Evolutionary conservation across 2,329 filamentous ascomycete genomes (phyloP).

Genomic region (Calonectria honghensis): DNA sequence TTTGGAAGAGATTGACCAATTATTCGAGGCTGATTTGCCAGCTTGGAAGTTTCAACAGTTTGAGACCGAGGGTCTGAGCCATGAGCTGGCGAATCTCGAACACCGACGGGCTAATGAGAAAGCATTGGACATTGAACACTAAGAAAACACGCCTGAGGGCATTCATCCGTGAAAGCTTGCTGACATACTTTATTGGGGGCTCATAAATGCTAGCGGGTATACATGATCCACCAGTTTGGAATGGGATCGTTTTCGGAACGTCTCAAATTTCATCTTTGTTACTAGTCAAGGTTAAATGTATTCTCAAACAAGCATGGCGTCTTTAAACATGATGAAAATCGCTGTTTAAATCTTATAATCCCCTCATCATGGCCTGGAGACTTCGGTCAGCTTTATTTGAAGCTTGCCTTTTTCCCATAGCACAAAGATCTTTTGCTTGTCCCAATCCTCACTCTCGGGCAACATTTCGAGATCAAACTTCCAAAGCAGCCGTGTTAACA

Average conservation of each 20-base stretch:
- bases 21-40: constrained; percentile 6
- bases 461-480: constrained; percentile 17
- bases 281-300: too few relatives aligned
- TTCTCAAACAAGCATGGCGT: background rate
- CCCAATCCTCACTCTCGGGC: background rate
- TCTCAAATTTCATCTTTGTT: background rate
- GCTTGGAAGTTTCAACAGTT: constrained; percentile 10
- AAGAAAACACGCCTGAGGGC: background rate
- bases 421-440: background rate
- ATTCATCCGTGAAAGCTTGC: background rate
- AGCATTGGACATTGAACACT: background rate
- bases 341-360: background rate
- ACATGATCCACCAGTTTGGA: background rate
- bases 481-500: background rate
- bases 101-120: background rate
- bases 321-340: background rate
- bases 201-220: too few relatives aligned
- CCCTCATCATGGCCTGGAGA: background rate
- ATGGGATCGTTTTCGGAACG: background rate
- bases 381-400: background rate
- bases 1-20: constrained; percentile 16
- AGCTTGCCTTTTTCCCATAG: constrained; percentile 8
- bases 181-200: too few relatives aligned
- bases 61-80: background rate
- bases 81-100: constrained; percentile 3